phyloP scores from a whole-genome alignment of 768 basidiomycete genomes.

The Leucocoprinus sp. region DNA sequence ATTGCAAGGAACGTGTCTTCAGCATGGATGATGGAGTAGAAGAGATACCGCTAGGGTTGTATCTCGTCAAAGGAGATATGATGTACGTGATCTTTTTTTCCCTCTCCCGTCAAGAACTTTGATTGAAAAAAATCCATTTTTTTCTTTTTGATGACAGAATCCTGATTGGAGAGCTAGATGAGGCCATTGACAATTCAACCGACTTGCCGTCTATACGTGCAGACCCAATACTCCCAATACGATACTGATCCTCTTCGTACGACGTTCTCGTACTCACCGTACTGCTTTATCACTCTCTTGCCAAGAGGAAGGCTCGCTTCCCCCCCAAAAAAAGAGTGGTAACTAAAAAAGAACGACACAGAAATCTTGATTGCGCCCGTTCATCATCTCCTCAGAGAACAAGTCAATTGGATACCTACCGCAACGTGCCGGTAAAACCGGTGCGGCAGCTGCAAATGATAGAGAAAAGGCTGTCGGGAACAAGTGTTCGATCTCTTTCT shows the following conservation, averaged over 20 bases:
- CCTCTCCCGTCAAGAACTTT: neutral
- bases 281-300: too few species aligned
- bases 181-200: slow-evolving; percentile 64
- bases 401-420: too few species aligned
- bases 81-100: slow-evolving; percentile 53
- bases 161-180: slow-evolving; percentile 82
- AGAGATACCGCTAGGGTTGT: slow-evolving; percentile 89
- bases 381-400: too few species aligned
- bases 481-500: too few species aligned
- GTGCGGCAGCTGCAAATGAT: too few species aligned
- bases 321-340: too few species aligned
- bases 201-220: slow-evolving; percentile 77
- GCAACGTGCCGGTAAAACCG: too few species aligned
- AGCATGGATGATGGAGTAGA: slow-evolving; percentile 88
- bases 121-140: slow-evolving; percentile 5
- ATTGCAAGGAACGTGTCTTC: slow-evolving; percentile 90
- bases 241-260: slow-evolving; percentile 39
- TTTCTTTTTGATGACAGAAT: slow-evolving; percentile 28
- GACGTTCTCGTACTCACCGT: too few species aligned
- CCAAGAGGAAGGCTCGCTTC: too few species aligned
- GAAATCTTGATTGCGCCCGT: too few species aligned
- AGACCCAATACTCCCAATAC: slow-evolving; percentile 79
- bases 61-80: slow-evolving; percentile 97
- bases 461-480: too few species aligned
- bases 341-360: too few species aligned